phyloP scores from a whole-genome alignment of 345 rosid species.

The Aurinia saxatilis region DNA sequence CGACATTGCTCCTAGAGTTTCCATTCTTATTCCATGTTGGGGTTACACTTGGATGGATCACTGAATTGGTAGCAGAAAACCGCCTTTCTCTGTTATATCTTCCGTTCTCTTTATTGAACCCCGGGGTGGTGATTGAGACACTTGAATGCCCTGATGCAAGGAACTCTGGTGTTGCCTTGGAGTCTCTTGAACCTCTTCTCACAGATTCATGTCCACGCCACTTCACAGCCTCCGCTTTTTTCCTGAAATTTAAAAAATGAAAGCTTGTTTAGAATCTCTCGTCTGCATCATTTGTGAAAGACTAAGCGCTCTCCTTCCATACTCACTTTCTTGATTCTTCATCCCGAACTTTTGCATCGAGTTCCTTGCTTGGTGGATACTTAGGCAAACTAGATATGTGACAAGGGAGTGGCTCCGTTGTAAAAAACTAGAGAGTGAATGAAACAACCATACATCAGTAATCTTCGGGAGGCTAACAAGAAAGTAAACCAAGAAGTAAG shows the following conservation, averaged over 20 bases:
- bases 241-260: constrained; percentile 36
- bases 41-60: constrained; percentile 41
- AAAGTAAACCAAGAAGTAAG: neutral
- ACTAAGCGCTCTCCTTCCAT: neutral
- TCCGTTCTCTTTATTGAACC: constrained; percentile 32
- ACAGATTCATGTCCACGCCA: constrained; percentile 63
- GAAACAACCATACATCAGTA: neutral
- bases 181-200: constrained; percentile 52
- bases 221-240: constrained; percentile 48
- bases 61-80: constrained; percentile 38
- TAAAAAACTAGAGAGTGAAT: constrained; percentile 46
- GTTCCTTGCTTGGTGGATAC: constrained; percentile 77
- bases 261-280: neutral
- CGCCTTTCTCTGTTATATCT: constrained; percentile 36
- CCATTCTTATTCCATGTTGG: constrained; percentile 24
- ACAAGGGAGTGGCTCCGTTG: constrained; percentile 55
- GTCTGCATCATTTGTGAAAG: neutral
- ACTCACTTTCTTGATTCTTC: constrained; percentile 57
- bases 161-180: constrained; percentile 56
- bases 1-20: constrained; percentile 25
- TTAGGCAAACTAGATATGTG: constrained; percentile 63
- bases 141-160: constrained; percentile 43
- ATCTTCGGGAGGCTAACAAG: neutral
- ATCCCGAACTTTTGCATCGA: constrained; percentile 52
- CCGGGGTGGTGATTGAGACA: constrained; percentile 30